Base-by-base conservation (phyloP, 805 yeast genomes). In the Pichia eremophila region DNA sequence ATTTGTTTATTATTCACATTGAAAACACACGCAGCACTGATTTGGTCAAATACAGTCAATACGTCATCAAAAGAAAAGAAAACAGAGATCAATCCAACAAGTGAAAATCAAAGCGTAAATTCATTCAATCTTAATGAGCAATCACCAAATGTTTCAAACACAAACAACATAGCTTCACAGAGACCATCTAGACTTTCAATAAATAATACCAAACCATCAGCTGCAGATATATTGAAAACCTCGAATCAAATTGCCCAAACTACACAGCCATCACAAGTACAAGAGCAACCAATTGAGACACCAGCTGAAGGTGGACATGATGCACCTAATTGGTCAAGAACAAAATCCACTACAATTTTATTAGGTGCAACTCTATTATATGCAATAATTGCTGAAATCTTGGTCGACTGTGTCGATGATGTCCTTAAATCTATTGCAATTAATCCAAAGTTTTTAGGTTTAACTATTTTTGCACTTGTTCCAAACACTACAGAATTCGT, bases 401-500 rank as follows among this genome's bases (percentile, higher is more conserved):
- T 91, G 53, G 97, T 91, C 38, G 90, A 86, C 60, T 87, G 89
- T 51, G 96, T 91, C 19, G 98, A 93, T 64, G 79, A 83, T 14
- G 96, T 93, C 11, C 70, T 93, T 46, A 71, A 76, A 44, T 74
- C 77, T 52, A 84, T 77, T 62, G 87, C 95, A n/a, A 79, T 93
- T 45, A 78, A 85, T 57, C 96, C 96, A 18, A 91, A 93, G 60
- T 81, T 93, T 60, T 71, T 93, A 39, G 99, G 99, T 8, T 73
- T 93, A 55, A 91, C 98, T 0, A 85, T 93, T 2, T 93, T 93
- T 69, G 98, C 99, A 0, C 70, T 93, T 40, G 96, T 93, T 28
- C 99, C 99, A 12, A 93, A 90, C 60, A 88, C 98, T 8, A 93
- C 99, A 0, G 99, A 93, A 67, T 93, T 93, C 58, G 75, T 93